Conservation (phyloP, 169 alveolate species). For the Cryptosporidium tyzzeri region DNA sequence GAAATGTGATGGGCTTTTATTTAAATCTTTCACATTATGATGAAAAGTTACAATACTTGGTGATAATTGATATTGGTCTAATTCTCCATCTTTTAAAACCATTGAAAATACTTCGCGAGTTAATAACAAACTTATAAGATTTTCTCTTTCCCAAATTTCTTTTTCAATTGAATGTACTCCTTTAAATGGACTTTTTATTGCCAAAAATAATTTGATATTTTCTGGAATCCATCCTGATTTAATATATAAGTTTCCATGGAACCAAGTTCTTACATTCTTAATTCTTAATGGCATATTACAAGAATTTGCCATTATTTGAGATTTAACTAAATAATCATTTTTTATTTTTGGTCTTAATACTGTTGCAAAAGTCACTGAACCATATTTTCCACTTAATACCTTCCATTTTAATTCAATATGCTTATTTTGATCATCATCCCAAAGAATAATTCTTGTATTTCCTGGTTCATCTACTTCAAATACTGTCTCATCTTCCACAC, state of each 20-base stretch:
- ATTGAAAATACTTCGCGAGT: slow-evolving; percentile 19
- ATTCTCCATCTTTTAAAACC: background rate
- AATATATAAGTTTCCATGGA: slow-evolving; percentile 24
- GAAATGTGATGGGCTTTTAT: slow-evolving; percentile 13
- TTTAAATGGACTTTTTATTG: slow-evolving; percentile 58
- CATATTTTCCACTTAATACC: slow-evolving; percentile 60
- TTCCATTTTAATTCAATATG: slow-evolving; percentile 23
- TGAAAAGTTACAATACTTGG: slow-evolving; percentile 49
- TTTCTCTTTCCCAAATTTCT: slow-evolving; percentile 66
- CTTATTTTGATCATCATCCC: background rate
- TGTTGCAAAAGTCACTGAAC: slow-evolving; percentile 58
- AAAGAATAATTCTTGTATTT: background rate
- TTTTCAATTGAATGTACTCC: slow-evolving; percentile 50
- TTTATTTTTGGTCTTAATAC: background rate
- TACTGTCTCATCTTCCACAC: background rate
- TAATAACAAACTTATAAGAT: slow-evolving; percentile 26
- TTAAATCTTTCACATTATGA: background rate
- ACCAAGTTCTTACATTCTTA: slow-evolving; percentile 55
- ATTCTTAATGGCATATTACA: slow-evolving; percentile 22
- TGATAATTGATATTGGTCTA: slow-evolving; percentile 31
- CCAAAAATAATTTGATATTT: background rate
- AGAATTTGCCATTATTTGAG: slow-evolving; percentile 15
- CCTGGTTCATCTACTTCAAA: background rate
- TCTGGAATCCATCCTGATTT: slow-evolving; percentile 56
- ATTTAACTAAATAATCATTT: slow-evolving; percentile 23